Base-by-base conservation (phyloP, 108 stramenopile species). In the Mediolabrus comicus region DNA sequence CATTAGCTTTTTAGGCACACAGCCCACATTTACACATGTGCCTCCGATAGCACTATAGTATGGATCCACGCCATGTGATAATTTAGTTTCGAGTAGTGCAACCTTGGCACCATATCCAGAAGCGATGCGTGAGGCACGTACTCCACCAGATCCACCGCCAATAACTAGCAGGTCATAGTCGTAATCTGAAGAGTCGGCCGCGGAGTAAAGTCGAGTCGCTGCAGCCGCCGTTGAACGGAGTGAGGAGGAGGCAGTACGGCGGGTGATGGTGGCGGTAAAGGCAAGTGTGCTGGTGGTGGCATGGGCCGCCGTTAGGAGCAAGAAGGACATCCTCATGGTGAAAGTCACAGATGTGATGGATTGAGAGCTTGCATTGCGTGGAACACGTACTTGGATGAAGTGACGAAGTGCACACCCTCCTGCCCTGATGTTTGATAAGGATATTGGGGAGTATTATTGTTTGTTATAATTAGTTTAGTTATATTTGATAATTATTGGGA, bases 11-110 rank as follows among this genome's bases (percentile, higher is more conserved):
- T 77, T 84, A 46, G 83, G 83, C 39, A 84, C 83, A 62, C 83
- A 84, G 27, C 74, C 91, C 27, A 92, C 91, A 46, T 92, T 92
- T 11, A 92, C 91, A 59, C 91, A 89, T 11, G 91, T 92, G 16
- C 91, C 91, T n/a, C 91, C 91, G 66, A 87, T 70, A 24, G 70
- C 77, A 14, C 58, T 62, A 41, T 76, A 80, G 11, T 65, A 39
- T 28, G 81, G 70, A 41, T 54, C 59, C 3, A 70, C 39, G 19
- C 76, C 83, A 32, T 78, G 80, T 1, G 31, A 29, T 30, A 74
- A 25, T 17, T 65, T 34, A 11, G 61, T 68, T 31, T 92, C 91
- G 41, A 92, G 59, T 24, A 92, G 56, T 3, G 86, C 89, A 13
- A 93, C 92, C 61, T 84, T 88, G 60, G 92, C 92, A 30, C 92